phyloP scores from a whole-genome alignment of 1,284 basidiomycete species.

The Chiua sp. region DNA sequence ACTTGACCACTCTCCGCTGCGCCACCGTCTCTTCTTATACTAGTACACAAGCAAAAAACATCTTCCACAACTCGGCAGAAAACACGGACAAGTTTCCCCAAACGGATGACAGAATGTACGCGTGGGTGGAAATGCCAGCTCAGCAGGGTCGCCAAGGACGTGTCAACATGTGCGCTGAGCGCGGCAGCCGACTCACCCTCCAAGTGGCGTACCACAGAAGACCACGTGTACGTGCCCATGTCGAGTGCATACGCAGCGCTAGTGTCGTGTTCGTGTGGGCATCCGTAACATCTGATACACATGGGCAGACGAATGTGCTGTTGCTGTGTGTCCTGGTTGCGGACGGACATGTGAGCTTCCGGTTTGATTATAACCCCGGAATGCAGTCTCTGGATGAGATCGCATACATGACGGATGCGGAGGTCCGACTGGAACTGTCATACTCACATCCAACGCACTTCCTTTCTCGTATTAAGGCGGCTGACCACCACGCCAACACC shows the following conservation, averaged over 20 bases:
- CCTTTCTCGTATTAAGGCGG: too few species aligned
- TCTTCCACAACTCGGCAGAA: conserved; percentile 92
- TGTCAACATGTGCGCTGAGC: conserved; percentile 24
- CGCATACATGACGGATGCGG: conserved; percentile 68
- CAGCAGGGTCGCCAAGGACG: conserved; percentile 52
- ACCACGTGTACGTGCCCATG: conserved; percentile 40
- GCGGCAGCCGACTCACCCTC: conserved; percentile 56
- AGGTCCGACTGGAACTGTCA: too few species aligned
- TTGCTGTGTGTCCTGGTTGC: conserved; percentile 37
- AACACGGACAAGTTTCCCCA: conserved; percentile 77
- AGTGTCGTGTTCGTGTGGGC: conserved; percentile 70
- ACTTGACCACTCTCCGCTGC: conserved; percentile 63
- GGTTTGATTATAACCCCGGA: conserved; percentile 94
- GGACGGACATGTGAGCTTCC: conserved; percentile 72
- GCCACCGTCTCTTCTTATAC: conserved; percentile 82
- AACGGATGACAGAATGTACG: conserved; percentile 82
- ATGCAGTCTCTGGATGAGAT: conserved; percentile 91
- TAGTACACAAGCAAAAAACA: conserved; percentile 87
- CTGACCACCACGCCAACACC: too few species aligned
- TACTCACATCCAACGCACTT: too few species aligned
- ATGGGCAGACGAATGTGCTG: conserved; percentile 60
- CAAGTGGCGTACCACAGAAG: conserved; percentile 70
- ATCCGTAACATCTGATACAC: too few species aligned
- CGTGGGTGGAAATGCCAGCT: conserved; percentile 92
- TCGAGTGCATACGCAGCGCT: conserved; percentile 22